Conservation (phyloP, 1,284 basidiomycete genomes). For the Phenoliferia sp. region DNA sequence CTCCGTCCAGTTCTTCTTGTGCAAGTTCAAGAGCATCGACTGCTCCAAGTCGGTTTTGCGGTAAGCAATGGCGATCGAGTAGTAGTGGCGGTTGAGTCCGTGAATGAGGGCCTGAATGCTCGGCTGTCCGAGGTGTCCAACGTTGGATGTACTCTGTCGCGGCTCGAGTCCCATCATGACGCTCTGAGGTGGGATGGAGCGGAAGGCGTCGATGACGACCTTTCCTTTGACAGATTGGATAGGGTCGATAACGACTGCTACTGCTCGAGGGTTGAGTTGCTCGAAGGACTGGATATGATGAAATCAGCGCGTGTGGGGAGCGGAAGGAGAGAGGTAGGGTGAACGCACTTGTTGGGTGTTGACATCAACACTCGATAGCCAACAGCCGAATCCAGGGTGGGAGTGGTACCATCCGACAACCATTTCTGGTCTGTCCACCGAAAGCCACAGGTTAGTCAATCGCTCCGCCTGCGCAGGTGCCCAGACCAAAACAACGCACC, state of each 20-base stretch:
- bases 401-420: conserved; percentile 99
- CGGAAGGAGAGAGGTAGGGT: conserved; percentile 10
- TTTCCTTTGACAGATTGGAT: conserved; percentile 91
- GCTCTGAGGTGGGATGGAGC: conserved; percentile 82
- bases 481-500: conserved; percentile 54
- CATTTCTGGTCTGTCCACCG: conserved; percentile 78
- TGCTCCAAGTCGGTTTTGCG: conserved; percentile 95
- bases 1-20: conserved; percentile 97
- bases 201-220: conserved; percentile 98
- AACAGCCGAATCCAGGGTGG: conserved; percentile 98
- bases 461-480: too few relatives aligned
- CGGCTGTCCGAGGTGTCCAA: conserved; percentile 97
- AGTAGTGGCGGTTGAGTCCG: conserved; percentile 92
- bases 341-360: conserved; percentile 88
- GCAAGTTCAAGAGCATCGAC: conserved; percentile 95
- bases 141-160: conserved; percentile 95
- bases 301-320: not conserved
- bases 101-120: conserved; percentile 70
- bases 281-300: conserved; percentile 75
- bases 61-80: conserved; percentile 93
- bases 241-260: conserved; percentile 96
- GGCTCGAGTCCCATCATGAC: conserved; percentile 84
- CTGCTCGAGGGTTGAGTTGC: conserved; percentile 86
- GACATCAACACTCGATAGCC: conserved; percentile 97
- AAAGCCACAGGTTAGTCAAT: too few relatives aligned